Conservation (phyloP, 164 flowering plant genomes). For the Aristolochia contorta region DNA sequence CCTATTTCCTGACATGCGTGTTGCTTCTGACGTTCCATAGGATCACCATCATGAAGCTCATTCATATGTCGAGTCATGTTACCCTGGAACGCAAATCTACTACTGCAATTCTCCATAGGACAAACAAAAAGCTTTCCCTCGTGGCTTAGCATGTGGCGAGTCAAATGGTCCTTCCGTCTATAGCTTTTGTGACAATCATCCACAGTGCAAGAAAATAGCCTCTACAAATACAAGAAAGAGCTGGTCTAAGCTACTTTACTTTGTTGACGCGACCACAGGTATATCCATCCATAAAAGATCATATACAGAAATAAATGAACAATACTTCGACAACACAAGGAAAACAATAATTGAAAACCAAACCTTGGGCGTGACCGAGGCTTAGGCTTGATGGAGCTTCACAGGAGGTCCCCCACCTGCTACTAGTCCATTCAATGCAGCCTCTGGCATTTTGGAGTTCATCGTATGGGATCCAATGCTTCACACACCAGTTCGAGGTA, state of each 20-base stretch:
- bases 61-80: slow-evolving; percentile 64
- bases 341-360: slow-evolving; percentile 38
- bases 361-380: slow-evolving; percentile 61
- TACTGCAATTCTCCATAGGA: slow-evolving; percentile 44
- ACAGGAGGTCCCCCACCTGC: slow-evolving; percentile 99
- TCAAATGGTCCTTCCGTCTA: slow-evolving; percentile 83
- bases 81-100: slow-evolving; percentile 39
- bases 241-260: no score
- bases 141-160: slow-evolving; percentile 61
- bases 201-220: slow-evolving; percentile 60
- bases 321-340: not conserved
- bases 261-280: no score
- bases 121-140: slow-evolving; percentile 65
- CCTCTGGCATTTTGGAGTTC: slow-evolving; percentile 92
- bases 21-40: slow-evolving; percentile 21
- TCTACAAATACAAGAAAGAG: slow-evolving; percentile 30
- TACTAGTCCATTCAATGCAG: slow-evolving; percentile 84
- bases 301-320: not conserved
- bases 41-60: slow-evolving; percentile 40
- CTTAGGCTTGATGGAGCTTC: slow-evolving; percentile 87
- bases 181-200: slow-evolving; percentile 69
- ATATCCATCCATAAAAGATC: no score
- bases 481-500: slow-evolving; percentile 36
- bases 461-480: slow-evolving; percentile 86
- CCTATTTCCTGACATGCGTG: slow-evolving; percentile 53